A percentile compares a stretch with the other conserved stretches of the same genome.
Conservation (phyloP, 805 yeast genomes). For the Teunomyces kruisii region DNA sequence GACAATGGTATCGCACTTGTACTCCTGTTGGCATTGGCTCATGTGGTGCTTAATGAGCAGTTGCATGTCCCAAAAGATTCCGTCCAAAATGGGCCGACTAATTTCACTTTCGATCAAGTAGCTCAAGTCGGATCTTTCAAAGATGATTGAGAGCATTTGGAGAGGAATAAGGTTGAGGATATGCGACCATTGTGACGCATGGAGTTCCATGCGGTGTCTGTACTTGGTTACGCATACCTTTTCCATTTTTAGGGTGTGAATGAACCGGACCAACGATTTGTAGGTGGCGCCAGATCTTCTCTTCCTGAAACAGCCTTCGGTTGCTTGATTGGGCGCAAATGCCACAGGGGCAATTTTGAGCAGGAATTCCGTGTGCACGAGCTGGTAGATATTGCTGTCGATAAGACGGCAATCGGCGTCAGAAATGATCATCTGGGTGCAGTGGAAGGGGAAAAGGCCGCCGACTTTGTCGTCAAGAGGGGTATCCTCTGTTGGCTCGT, state of each 20-base stretch:
- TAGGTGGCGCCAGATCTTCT: constrained; percentile 1
- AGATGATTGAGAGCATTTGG: constrained; percentile 16
- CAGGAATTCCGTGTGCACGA: constrained; percentile 1
- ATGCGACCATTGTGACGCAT: constrained; percentile 1
- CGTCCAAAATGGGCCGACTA: constrained; percentile 2
- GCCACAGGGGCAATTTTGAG: not conserved
- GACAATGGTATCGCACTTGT: not conserved
- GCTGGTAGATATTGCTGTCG: constrained; percentile 3
- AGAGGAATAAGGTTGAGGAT: constrained; percentile 9
- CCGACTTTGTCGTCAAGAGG: not conserved
- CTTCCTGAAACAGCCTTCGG: not conserved
- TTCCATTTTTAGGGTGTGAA: constrained; percentile 1
- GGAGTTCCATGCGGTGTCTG: not conserved
- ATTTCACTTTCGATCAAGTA: constrained; percentile 8
- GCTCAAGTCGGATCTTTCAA: constrained; percentile 17
- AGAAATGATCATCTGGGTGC: constrained; percentile 3
- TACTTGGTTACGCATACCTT: not conserved
- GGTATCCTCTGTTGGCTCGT: constrained; percentile 5
- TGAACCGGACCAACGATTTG: not conserved
- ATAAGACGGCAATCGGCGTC: constrained; percentile 6
- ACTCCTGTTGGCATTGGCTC: not conserved
- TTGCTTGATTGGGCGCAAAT: not conserved
- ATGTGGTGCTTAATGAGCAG: not conserved
- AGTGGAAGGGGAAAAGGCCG: not conserved
- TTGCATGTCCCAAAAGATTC: constrained; percentile 1